Conservation (phyloP, 1,284 basidiomycete genomes). For the Marasmius tenuissimus region DNA sequence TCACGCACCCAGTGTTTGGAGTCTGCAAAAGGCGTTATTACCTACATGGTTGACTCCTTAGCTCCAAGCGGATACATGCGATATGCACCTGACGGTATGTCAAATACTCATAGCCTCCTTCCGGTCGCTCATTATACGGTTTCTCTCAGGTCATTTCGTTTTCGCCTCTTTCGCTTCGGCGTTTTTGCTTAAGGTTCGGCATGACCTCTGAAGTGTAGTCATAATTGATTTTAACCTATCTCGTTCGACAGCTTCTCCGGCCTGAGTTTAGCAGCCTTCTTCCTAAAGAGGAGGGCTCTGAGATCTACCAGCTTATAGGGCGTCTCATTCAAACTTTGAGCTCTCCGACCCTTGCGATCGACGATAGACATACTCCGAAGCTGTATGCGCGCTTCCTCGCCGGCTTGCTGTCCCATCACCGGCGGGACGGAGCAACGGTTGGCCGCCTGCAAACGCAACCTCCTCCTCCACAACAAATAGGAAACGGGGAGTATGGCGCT, state of each 20-base stretch:
- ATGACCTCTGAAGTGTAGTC: neutral
- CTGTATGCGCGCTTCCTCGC: slow-evolving; percentile 80
- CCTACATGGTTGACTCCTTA: slow-evolving; percentile 62
- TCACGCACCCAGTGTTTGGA: slow-evolving; percentile 56
- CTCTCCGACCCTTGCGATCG: slow-evolving; percentile 75
- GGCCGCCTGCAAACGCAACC: slow-evolving; percentile 48
- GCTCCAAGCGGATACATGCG: slow-evolving; percentile 78
- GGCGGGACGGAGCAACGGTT: slow-evolving; percentile 57
- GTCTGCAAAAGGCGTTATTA: slow-evolving; percentile 67
- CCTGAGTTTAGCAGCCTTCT: slow-evolving; percentile 69
- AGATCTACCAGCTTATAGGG: slow-evolving; percentile 71
- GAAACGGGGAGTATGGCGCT: neutral
- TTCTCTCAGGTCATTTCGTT: slow-evolving; percentile 67
- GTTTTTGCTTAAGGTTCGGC: slow-evolving; percentile 73
- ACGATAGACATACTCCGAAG: slow-evolving; percentile 79
- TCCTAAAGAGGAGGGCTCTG: slow-evolving; percentile 58
- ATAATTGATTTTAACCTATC: slow-evolving; percentile 1
- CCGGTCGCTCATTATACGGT: neutral
- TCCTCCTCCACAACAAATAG: slow-evolving; percentile 32
- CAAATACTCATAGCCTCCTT: neutral
- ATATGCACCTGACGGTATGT: slow-evolving; percentile 75
- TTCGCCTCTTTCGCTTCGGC: slow-evolving; percentile 85
- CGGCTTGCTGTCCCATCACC: slow-evolving; percentile 63
- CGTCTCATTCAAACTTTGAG: slow-evolving; percentile 71
- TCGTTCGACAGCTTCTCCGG: slow-evolving; percentile 55